These are phyloP conservation scores for Hebeloma cylindrosporum DNA, from an alignment of 768 basidiomycete species.

Conservation along the genomic window DNA sequence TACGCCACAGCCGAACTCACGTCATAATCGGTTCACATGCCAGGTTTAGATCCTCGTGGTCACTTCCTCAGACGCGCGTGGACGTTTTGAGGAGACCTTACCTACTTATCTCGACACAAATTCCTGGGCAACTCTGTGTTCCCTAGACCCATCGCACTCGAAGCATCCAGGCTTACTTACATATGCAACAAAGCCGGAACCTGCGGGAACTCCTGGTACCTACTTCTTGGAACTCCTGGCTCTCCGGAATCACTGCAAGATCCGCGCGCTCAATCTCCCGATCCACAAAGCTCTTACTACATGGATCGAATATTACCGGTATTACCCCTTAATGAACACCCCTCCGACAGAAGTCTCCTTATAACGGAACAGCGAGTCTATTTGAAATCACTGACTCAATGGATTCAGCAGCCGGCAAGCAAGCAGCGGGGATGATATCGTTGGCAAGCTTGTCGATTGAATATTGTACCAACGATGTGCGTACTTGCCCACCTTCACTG, in stretches of 20 bases:
- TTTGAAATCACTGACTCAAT: constrained; percentile 41
- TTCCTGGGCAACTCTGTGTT: constrained; percentile 44
- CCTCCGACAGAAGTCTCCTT: constrained; percentile 63
- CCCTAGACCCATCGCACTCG: constrained; percentile 49
- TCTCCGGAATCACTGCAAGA: constrained; percentile 59
- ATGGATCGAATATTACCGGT: constrained; percentile 83
- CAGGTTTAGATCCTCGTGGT: too few species aligned
- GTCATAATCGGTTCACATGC: too few species aligned
- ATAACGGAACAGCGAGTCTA: constrained; percentile 46
- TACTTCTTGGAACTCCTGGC: constrained; percentile 64
- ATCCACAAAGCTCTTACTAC: constrained; percentile 45
- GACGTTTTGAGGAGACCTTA: too few species aligned
- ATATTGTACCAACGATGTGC: constrained; percentile 71
- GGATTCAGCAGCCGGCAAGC: constrained; percentile 73
- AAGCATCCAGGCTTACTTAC: constrained; percentile 48
- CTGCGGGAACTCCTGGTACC: constrained; percentile 62
- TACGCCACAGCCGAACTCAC: too few species aligned
- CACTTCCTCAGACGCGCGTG: too few species aligned
- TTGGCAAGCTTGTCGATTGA: constrained; percentile 71
- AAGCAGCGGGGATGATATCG: constrained; percentile 72
- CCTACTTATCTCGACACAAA: neutral
- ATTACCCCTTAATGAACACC: constrained; percentile 84
- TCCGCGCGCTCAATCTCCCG: constrained; percentile 57
- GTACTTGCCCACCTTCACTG: too few species aligned
- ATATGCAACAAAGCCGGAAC: constrained; percentile 66